Evolutionary conservation across 2,329 filamentous ascomycete species (phyloP), one percentile per base, ranked within the genome.

Genomic region (Orbilia ellipsospora): DNA sequence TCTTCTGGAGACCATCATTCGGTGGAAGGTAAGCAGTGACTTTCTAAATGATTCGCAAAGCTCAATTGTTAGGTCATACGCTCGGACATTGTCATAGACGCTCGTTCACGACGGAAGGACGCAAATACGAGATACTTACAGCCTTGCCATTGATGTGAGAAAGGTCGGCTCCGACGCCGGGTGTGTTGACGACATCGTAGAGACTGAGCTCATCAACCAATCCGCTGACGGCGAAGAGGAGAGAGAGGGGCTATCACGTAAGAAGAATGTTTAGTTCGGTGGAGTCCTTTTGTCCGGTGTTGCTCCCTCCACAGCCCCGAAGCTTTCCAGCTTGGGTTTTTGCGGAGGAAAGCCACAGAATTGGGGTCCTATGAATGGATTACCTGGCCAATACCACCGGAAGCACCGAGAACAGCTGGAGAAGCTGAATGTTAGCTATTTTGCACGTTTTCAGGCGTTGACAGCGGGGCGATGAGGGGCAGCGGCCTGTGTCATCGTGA

Each of bases 161-260:
- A 76, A 99, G 90, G 83, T 99, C 95, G 81, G 94, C 90, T 79
- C 94, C 92, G 82, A 99, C 95, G 84, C 95, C 95, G 80, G 93
- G 94, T 60, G 93, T 96, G 88, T 98, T 97, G 84, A 98, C 94
- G 79, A 99, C 94, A 96, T 99, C 95, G 87, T 97, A 99, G 81
- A 99, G 92, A 77, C 93, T 88, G 81, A 99, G 92, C 86, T 98
- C 92, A 81, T 94, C 91, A 81, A 99, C 87, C 82, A 93, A 89
- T 78, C 93, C 91, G 82, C 87, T 92, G 79, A 91, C 89, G 89
- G 99, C 99, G 83, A 98, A 88, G 81, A 99, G 91, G 80, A 99
- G 92, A 79, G 95, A 99, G 81, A 99, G 88, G 80, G 95, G 95
- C 94, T 98, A 82, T 72, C 75, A 55, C 73, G 48, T 59, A 45